phyloP scores from a whole-genome alignment of 1,139 yeast species.

The Protomyces gravidus region DNA sequence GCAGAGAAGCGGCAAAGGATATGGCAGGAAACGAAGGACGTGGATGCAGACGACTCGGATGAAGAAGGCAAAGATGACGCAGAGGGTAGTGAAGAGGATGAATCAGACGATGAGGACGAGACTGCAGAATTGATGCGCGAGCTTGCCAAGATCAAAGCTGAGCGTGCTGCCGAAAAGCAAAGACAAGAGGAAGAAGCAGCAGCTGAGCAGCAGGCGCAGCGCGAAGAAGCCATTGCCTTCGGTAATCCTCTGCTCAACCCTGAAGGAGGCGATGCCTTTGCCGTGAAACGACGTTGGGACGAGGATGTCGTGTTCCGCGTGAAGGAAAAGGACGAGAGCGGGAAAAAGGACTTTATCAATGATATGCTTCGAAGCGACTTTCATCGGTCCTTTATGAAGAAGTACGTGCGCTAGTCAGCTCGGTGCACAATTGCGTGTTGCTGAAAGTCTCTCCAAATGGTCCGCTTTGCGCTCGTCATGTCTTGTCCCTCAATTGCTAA shows the following conservation, averaged over 20 bases:
- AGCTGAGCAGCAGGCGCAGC: slow-evolving; percentile 41
- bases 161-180: slow-evolving; percentile 43
- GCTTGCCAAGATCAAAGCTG: slow-evolving; percentile 51
- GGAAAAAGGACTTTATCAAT: slow-evolving; percentile 50
- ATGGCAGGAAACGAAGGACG: slow-evolving; percentile 35
- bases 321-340: slow-evolving; percentile 39
- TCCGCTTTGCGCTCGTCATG: no score
- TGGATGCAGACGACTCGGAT: slow-evolving; percentile 33
- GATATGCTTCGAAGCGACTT: slow-evolving; percentile 64
- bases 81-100: slow-evolving; percentile 37
- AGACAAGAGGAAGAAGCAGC: slow-evolving; percentile 40
- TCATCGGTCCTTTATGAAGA: slow-evolving; percentile 66
- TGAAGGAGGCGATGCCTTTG: slow-evolving; percentile 32
- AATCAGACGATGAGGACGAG: slow-evolving; percentile 40
- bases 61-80: slow-evolving; percentile 35
- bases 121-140: slow-evolving; percentile 50
- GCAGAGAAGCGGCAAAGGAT: slow-evolving; percentile 32
- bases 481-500: no score
- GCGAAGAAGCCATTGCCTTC: slow-evolving; percentile 41
- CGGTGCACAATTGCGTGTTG: no score
- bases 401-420: slow-evolving; percentile 46
- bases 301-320: slow-evolving; percentile 50
- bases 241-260: slow-evolving; percentile 49
- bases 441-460: no score
- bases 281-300: slow-evolving; percentile 44